Evolutionary conservation across 768 basidiomycete genomes (phyloP), one percentile per base, ranked within the genome.

Genomic region (Boletales sp.): DNA sequence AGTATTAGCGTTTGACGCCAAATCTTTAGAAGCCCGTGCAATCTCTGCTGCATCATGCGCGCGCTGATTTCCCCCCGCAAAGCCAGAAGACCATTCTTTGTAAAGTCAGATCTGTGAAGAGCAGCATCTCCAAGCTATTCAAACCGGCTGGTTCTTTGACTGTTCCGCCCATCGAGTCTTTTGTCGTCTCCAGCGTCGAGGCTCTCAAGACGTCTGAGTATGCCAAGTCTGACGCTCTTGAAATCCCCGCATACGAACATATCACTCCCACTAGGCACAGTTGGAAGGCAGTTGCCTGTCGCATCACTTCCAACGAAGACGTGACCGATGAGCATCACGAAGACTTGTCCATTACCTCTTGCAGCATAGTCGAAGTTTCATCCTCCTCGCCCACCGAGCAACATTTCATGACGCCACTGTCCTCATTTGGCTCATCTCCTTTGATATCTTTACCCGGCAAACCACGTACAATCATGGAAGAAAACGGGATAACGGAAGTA

Each of bases 51-150:
- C 19, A 27, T 18, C 30, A 41, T 11, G 24, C 5, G 29, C 14
- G 43, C 40, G 15, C 21, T 2, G 38, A 46, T 37, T 24, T 38
- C 29, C 49, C n/a, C 7, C 27, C 14, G 12, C 31, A 45, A 19
- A 54, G 44, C 42, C 47, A 56, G 32, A 54, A 36, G 29, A 49
- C 32, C 41, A 32, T 55, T 32, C 7, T 58, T 24, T 50, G 40
- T 36, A 61, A 42, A 37, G 40, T 57, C 39, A 50, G 43, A 39
- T 50, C 27, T 1, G 53, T 47, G 38, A 62, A 53, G 51, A 46
- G 39, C 24, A 53, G 15, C 32, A 48, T 62, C 18, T 13, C 34
- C 38, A 58, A 46, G 43, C 39, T 62, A 31, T 60, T 64, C 45
- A 61, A 44, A 45, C 34, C 32, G 13, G 31, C 40, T 17, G 12